phyloP scores from a whole-genome alignment of 208 protist genomes.

The Herpetomonas tarakana region DNA sequence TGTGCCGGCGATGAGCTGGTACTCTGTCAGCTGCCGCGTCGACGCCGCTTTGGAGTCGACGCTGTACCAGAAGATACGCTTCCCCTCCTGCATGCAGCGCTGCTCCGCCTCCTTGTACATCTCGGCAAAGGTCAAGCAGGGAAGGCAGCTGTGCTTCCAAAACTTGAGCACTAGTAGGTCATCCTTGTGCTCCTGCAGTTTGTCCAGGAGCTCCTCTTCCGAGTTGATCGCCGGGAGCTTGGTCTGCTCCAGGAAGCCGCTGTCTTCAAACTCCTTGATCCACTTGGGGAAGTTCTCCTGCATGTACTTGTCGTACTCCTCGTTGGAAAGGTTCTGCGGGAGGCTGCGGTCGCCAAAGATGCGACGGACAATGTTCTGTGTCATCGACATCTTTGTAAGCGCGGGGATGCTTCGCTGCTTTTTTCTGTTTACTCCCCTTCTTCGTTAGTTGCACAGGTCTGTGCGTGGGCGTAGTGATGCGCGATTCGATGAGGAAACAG shows the following conservation, averaged over 20 bases:
- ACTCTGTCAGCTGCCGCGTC: constrained; percentile 66
- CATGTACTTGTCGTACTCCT: constrained; percentile 87
- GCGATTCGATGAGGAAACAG: too few relatives aligned
- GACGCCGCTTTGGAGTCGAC: constrained; percentile 79
- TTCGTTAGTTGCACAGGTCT: too few relatives aligned
- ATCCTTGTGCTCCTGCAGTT: constrained; percentile 83
- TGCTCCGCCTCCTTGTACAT: constrained; percentile 88
- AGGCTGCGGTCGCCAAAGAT: constrained; percentile 86
- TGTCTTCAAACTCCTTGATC: constrained; percentile 88
- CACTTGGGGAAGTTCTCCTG: constrained; percentile 81
- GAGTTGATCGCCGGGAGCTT: constrained; percentile 78
- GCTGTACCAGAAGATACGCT: constrained; percentile 84
- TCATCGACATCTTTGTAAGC: constrained; percentile 72
- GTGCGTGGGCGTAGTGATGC: too few relatives aligned
- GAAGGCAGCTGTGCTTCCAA: constrained; percentile 92
- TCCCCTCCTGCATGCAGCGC: constrained; percentile 46
- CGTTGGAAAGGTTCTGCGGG: constrained; percentile 58
- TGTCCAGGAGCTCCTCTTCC: constrained; percentile 84
- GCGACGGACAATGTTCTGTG: constrained; percentile 81
- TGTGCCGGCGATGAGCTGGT: constrained; percentile 88
- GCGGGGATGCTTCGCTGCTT: neutral
- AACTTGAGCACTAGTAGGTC: constrained; percentile 92
- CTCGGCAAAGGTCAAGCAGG: constrained; percentile 86
- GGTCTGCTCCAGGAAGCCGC: constrained; percentile 85
- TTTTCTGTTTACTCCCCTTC: neutral